These are phyloP conservation scores for Potentilla sterilis DNA, from an alignment of 306 rosid genomes.

Conservation along the genomic window DNA sequence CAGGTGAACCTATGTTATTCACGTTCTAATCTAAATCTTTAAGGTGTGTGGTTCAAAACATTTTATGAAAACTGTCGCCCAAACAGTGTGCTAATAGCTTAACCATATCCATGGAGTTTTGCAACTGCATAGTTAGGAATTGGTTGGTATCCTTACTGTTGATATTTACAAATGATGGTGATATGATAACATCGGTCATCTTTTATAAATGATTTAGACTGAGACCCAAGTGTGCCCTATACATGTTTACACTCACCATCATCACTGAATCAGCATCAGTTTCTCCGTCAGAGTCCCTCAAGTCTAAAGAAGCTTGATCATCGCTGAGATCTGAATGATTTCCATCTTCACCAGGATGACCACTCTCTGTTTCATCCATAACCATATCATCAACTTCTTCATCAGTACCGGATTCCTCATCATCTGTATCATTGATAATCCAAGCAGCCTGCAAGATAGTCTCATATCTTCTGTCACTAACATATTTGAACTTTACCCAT, in stretches of 20 bases:
- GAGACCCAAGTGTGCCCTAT: background rate
- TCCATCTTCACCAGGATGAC: slow-evolving; percentile 43
- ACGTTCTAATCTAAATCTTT: background rate
- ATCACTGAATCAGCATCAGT: slow-evolving; percentile 77
- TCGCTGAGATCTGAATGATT: slow-evolving; percentile 52
- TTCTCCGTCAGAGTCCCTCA: slow-evolving; percentile 73
- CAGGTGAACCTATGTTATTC: background rate
- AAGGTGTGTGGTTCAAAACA: background rate
- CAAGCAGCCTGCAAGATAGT: slow-evolving; percentile 71
- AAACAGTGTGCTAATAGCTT: background rate
- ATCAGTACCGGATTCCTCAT: slow-evolving; percentile 48
- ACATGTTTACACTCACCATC: slow-evolving; percentile 62
- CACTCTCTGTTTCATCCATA: slow-evolving; percentile 51
- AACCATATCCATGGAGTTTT: background rate
- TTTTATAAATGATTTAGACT: background rate
- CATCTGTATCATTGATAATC: slow-evolving; percentile 70
- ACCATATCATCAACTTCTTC: slow-evolving; percentile 69
- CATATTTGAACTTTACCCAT: background rate
- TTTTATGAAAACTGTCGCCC: background rate
- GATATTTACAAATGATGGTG: slow-evolving; percentile 7
- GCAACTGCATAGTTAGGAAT: background rate
- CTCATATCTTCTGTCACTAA: slow-evolving; percentile 13
- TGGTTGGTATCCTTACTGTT: background rate
- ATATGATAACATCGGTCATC: background rate
- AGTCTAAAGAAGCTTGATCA: slow-evolving; percentile 57